A percentile compares a stretch with the other conserved stretches of the same genome.
These are phyloP conservation scores for Alternaria ethzedia DNA, from an alignment of 2,329 filamentous ascomycete species.

Conservation along the genomic window DNA sequence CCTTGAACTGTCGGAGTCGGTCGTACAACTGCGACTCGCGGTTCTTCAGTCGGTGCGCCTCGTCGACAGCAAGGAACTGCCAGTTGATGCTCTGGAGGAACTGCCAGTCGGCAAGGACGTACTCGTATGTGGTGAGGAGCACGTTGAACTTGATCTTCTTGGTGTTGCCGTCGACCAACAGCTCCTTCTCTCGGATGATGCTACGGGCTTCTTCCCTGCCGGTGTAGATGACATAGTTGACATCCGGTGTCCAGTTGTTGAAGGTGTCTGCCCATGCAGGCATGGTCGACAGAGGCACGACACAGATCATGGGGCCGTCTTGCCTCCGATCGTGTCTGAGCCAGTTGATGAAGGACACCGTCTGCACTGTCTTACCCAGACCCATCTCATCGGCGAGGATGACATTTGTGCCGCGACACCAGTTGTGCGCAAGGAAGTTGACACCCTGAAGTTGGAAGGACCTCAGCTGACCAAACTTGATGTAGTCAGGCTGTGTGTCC, in stretches of 20 bases:
- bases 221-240: slow-evolving; percentile 97
- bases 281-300: slow-evolving; percentile 97
- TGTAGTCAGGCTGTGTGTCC: slow-evolving; percentile 82
- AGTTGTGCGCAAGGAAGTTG: slow-evolving; percentile 96
- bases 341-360: slow-evolving; percentile 96
- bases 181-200: slow-evolving; percentile 88
- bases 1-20: slow-evolving; percentile 82
- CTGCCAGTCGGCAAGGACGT: slow-evolving; percentile 83
- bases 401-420: slow-evolving; percentile 92
- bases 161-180: slow-evolving; percentile 83
- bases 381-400: slow-evolving; percentile 99
- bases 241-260: slow-evolving; percentile 91
- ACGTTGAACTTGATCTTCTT: slow-evolving; percentile 96
- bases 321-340: slow-evolving; percentile 86
- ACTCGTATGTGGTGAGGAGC: slow-evolving; percentile 97
- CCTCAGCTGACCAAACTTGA: slow-evolving; percentile 82
- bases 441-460: slow-evolving; percentile 93
- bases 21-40: slow-evolving; percentile 91
- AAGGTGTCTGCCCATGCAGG: slow-evolving; percentile 98
- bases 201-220: slow-evolving; percentile 85
- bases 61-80: slow-evolving; percentile 96
- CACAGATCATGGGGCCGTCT: slow-evolving; percentile 93
- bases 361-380: slow-evolving; percentile 96
- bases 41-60: slow-evolving; percentile 96
- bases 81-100: slow-evolving; percentile 92